These are phyloP conservation scores for Apiosordaria backusii DNA, from an alignment of 495 filamentous ascomycete genomes.

Conservation along the genomic window DNA sequence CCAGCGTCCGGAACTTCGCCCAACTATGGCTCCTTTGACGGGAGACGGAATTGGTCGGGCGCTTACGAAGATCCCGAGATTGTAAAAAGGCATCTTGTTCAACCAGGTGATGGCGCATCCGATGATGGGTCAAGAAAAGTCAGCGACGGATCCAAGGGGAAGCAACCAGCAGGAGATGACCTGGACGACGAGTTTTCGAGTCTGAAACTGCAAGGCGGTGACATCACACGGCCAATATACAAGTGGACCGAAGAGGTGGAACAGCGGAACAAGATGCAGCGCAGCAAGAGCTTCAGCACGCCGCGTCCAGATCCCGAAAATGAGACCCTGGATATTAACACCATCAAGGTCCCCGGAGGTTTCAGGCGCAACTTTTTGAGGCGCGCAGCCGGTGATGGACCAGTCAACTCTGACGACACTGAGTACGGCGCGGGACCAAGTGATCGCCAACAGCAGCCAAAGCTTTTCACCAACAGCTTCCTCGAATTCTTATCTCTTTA, in stretches of 20 bases:
- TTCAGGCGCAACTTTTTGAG: constrained; percentile 87
- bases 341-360: constrained; percentile 87
- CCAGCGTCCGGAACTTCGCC: constrained; percentile 53
- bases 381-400: constrained; percentile 59
- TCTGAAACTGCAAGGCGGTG: constrained; percentile 84
- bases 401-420: constrained; percentile 42
- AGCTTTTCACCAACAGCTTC: constrained; percentile 82
- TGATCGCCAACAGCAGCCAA: constrained; percentile 44
- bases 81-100: constrained; percentile 76
- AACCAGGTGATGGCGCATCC: constrained; percentile 49
- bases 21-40: constrained; percentile 78
- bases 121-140: constrained; percentile 40
- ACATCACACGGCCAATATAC: constrained; percentile 91
- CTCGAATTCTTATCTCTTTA: constrained; percentile 93
- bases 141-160: constrained; percentile 45
- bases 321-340: constrained; percentile 74
- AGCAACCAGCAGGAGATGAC: constrained; percentile 42
- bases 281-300: constrained; percentile 82
- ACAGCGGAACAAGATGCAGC: constrained; percentile 54
- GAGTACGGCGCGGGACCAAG: constrained; percentile 39
- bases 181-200: constrained; percentile 77
- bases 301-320: constrained; percentile 71
- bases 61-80: constrained; percentile 78
- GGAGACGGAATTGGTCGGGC: constrained; percentile 46
- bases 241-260: constrained; percentile 84